A percentile compares a stretch with the other conserved stretches of the same genome.
Evolutionary conservation across 129 eudicot species (phyloP).

Genomic region (Flaveria bidentis): DNA sequence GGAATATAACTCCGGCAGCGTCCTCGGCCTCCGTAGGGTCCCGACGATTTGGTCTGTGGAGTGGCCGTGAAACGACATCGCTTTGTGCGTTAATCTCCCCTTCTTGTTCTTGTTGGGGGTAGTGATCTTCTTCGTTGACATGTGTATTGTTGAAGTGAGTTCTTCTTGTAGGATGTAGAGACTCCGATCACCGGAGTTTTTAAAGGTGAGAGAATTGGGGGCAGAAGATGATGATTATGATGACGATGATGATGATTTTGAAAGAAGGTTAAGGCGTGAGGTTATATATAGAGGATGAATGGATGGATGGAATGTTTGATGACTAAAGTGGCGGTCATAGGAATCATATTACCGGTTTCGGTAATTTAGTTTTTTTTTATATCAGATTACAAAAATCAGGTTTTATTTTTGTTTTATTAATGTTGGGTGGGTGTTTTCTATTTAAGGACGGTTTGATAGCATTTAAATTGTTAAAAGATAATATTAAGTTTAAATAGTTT

Average conservation of each 20-base stretch:
- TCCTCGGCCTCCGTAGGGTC: constrained; percentile 60
- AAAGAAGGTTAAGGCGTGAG: constrained; percentile 9
- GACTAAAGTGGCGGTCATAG: too few relatives aligned
- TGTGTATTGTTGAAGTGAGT: too few relatives aligned
- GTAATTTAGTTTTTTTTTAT: too few relatives aligned
- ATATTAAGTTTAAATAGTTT: too few relatives aligned
- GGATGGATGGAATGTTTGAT: background rate
- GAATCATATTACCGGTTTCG: too few relatives aligned
- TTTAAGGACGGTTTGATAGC: too few relatives aligned
- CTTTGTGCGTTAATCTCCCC: constrained; percentile 53
- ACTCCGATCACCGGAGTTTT: too few relatives aligned
- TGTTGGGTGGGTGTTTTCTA: too few relatives aligned
- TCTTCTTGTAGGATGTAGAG: too few relatives aligned
- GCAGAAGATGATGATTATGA: background rate
- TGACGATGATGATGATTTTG: background rate
- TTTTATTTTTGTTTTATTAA: too few relatives aligned
- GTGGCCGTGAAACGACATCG: constrained; percentile 72
- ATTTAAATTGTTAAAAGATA: too few relatives aligned
- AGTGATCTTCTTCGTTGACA: constrained; percentile 48
- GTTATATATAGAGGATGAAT: constrained; percentile 8
- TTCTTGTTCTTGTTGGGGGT: constrained; percentile 44
- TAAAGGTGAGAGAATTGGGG: background rate
- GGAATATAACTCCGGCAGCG: constrained; percentile 66
- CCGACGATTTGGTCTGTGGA: constrained; percentile 34
- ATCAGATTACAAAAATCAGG: too few relatives aligned